Evolutionary conservation across 2,329 filamentous ascomycete species (phyloP).

Genomic region (Penicillium sp.): DNA sequence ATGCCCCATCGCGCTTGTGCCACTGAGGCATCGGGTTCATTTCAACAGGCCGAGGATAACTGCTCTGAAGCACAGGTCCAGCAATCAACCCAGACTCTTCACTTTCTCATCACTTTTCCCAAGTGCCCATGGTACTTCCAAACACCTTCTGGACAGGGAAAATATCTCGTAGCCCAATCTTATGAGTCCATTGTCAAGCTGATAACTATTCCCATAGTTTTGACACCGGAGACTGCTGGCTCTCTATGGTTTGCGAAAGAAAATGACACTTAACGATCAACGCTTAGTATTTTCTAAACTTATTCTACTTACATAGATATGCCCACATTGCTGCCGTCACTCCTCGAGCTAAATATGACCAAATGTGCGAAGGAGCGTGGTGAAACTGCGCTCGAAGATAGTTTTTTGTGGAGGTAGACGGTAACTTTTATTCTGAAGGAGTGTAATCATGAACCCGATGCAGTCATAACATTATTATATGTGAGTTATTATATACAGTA

Average conservation of each 20-base stretch:
- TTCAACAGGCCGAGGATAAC: background rate
- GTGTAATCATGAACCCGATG: too few relatives aligned
- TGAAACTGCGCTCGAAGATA: too few relatives aligned
- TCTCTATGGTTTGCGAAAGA: background rate
- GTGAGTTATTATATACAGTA: too few relatives aligned
- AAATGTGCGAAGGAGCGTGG: too few relatives aligned
- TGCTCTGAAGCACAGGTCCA: background rate
- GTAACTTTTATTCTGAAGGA: too few relatives aligned
- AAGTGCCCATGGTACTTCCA: background rate
- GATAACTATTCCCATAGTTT: background rate
- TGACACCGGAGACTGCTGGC: background rate
- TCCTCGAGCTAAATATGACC: too few relatives aligned
- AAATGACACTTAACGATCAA: too few relatives aligned
- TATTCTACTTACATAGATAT: too few relatives aligned
- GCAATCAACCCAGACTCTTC: slow-evolving; percentile 14
- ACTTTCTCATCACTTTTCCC: background rate
- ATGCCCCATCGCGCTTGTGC: background rate
- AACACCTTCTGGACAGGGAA: background rate
- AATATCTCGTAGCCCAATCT: background rate
- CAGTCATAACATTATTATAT: too few relatives aligned
- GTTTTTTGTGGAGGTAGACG: too few relatives aligned
- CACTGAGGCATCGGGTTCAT: background rate
- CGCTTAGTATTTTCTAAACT: too few relatives aligned
- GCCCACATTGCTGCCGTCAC: too few relatives aligned
- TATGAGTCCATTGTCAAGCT: background rate